Evolutionary conservation across 2,329 filamentous ascomycete genomes (phyloP).

Genomic region (Karstenula rhodostoma): DNA sequence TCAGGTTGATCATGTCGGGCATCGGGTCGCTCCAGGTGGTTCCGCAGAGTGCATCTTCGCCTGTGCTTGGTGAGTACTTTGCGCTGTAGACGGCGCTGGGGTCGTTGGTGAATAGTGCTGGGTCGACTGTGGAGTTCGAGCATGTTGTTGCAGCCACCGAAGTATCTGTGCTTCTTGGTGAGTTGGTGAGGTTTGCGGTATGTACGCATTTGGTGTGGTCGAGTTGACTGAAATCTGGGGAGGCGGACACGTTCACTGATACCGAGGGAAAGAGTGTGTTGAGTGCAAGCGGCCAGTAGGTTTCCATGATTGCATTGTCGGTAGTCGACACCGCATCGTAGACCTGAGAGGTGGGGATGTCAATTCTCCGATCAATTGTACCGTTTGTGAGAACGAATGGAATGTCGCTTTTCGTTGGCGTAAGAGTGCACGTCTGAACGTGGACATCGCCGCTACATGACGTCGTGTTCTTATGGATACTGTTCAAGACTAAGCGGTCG

Average conservation of each 20-base stretch:
- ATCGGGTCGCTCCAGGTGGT: slow-evolving; percentile 27
- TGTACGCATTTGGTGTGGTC: slow-evolving; percentile 21
- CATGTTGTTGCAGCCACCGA: slow-evolving; percentile 1
- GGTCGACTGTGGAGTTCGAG: slow-evolving; percentile 14
- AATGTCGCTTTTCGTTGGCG: slow-evolving; percentile 19
- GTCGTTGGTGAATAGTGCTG: slow-evolving; percentile 16
- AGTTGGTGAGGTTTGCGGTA: background rate
- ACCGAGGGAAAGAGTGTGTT: slow-evolving; percentile 23
- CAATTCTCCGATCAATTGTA: slow-evolving; percentile 14
- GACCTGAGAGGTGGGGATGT: background rate
- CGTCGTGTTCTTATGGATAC: slow-evolving; percentile 19
- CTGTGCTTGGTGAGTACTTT: background rate
- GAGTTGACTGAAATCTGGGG: slow-evolving; percentile 14
- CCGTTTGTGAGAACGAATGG: slow-evolving; percentile 21
- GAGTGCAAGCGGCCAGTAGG: slow-evolving; percentile 24
- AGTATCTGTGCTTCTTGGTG: background rate
- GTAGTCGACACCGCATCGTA: slow-evolving; percentile 15
- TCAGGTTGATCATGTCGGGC: slow-evolving; percentile 22
- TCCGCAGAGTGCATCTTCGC: slow-evolving; percentile 18
- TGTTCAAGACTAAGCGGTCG: slow-evolving; percentile 17
- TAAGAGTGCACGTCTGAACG: slow-evolving; percentile 20
- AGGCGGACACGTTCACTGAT: slow-evolving; percentile 22
- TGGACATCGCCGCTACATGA: slow-evolving; percentile 23
- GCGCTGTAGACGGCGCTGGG: slow-evolving; percentile 21
- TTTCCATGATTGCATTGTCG: slow-evolving; percentile 17